Base-by-base conservation (phyloP, 306 rosid genomes). In the Cicer judaicum region DNA sequence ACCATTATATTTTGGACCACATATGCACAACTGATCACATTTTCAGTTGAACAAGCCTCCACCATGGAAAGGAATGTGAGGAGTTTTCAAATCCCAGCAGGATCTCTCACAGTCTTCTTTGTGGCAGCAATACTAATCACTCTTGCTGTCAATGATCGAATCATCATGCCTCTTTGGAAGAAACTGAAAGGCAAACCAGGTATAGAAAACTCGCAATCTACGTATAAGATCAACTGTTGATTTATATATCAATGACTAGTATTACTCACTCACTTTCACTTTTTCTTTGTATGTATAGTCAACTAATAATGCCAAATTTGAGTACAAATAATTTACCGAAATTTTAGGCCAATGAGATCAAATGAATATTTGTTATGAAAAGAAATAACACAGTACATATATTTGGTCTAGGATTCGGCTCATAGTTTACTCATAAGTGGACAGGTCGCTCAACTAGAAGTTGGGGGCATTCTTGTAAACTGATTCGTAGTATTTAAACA, bases 1-100 rank as follows among this genome's bases (percentile, higher is more conserved):
- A 89, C 98, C 80, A 93, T 93, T 73, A 78, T 91, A 77, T 93
- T 93, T 79, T 93, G 98, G 98, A 93, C 97, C 44, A 73, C 90
- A 4, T 87, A 93, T 12, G 96, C 98, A 11, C 98, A 93, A 72
- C 79, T 93, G 97, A 86, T 93, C 68, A 93, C 98, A 50, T 93
- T 91, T 82, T 91, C 98, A 8, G 98, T 93, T 49, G 98, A 85
- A 75, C 98, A 93, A 88, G 98, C 98, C 34, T 44, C 94, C 76
- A 93, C 96, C 70, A 93, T 93, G 98, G 72, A 88, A 21, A 87
- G 98, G 55, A 84, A 86, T 4, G 6, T 91, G 1, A 87, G 92
- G 0, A 65, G 21, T 48, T 93, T 93, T 80, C 87, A 91, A 67
- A 91, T 91, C 87, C 98, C 97, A 1, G 96, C 98, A 6, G 98